Conservation (phyloP, 345 rosid species). For the Melaleuca alternifolia region DNA sequence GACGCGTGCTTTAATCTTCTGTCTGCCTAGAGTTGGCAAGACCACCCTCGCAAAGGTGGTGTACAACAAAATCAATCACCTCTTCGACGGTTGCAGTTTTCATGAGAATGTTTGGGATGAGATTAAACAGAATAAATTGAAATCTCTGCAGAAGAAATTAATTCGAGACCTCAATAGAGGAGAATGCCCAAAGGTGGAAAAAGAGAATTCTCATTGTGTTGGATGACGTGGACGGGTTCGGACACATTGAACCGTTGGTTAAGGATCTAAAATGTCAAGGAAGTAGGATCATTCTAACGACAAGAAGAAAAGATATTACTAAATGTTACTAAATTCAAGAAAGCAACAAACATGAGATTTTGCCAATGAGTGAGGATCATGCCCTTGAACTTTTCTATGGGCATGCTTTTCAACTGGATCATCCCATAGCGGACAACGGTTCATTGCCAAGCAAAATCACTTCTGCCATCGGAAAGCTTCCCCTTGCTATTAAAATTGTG, state of each 20-base stretch:
- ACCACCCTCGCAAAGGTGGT: background rate
- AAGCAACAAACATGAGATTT: background rate
- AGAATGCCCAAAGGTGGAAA: background rate
- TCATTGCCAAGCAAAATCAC: rapidly evolving
- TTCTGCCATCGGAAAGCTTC: background rate
- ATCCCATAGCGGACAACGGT: rapidly evolving
- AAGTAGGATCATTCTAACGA: background rate
- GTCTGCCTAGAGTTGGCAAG: background rate
- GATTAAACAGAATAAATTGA: background rate
- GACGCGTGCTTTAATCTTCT: too few species aligned
- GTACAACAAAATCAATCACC: background rate
- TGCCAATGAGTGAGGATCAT: background rate
- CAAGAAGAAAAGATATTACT: background rate
- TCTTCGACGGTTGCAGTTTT: background rate
- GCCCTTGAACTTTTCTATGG: background rate
- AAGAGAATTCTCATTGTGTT: background rate
- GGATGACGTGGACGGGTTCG: background rate
- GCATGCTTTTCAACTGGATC: rapidly evolving
- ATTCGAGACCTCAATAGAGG: background rate
- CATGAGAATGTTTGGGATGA: background rate
- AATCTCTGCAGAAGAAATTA: background rate
- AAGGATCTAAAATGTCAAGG: background rate
- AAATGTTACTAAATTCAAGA: background rate
- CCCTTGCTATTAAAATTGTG: background rate
- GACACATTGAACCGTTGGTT: background rate